These are phyloP conservation scores for Torulaspora franciscae DNA, from an alignment of 805 yeast species.

Conservation along the genomic window DNA sequence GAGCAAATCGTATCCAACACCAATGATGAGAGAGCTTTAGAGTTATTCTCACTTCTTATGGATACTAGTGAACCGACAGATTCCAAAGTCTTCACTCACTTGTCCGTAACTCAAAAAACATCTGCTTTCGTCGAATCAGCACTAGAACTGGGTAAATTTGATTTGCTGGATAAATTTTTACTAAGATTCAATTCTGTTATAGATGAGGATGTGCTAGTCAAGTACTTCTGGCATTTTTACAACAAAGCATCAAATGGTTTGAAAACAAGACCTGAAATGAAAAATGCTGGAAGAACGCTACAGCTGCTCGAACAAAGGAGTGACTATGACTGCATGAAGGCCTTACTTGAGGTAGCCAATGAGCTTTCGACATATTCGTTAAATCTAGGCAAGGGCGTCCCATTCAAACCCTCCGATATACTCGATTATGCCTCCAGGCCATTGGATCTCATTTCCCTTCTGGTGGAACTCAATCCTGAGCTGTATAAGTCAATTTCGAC, in stretches of 20 bases:
- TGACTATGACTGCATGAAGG: conserved; percentile 13
- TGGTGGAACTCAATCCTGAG: conserved; percentile 51
- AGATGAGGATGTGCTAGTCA: conserved; percentile 22
- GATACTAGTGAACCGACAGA: conserved; percentile 4
- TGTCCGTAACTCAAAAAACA: conserved; percentile 13
- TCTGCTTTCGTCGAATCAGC: conserved; percentile 27
- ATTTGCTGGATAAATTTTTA: conserved; percentile 21
- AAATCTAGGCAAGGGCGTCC: conserved; percentile 33
- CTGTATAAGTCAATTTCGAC: conserved; percentile 45
- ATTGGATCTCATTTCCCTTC: conserved; percentile 37
- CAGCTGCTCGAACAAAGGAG: conserved; percentile 17
- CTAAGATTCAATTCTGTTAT: conserved; percentile 9
- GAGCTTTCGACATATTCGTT: conserved; percentile 30
- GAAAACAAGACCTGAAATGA: conserved; percentile 38
- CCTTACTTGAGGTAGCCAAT: conserved; percentile 29
- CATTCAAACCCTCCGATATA: conserved; percentile 40
- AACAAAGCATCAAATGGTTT: conserved; percentile 43
- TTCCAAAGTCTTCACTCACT: conserved; percentile 16
- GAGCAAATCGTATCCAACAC: background rate
- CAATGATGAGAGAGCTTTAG: background rate
- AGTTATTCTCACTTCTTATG: conserved; percentile 4
- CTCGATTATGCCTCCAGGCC: conserved; percentile 34
- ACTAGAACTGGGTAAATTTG: conserved; percentile 30
- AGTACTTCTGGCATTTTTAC: conserved; percentile 41
- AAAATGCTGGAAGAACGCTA: conserved; percentile 34